Evolutionary conservation across 768 basidiomycete species (phyloP).

Genomic region (Xerocomus spinulosus): DNA sequence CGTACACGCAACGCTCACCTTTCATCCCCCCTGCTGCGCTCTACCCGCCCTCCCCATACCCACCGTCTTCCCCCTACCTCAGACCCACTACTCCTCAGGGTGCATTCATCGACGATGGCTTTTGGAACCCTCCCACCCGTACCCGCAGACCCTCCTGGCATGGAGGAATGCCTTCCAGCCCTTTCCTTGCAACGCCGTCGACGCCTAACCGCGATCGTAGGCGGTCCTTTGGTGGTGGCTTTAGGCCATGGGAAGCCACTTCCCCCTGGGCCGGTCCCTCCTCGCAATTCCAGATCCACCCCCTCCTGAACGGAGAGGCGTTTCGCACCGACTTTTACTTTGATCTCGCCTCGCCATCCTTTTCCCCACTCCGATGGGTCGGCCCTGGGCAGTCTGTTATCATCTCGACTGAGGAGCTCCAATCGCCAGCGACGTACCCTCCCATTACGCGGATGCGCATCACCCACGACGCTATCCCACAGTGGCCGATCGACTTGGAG

Average conservation of each 20-base stretch:
- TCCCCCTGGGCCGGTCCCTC: conserved; percentile 23
- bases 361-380: conserved; percentile 40
- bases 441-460: conserved; percentile 52
- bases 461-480: conserved; percentile 48
- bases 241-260: conserved; percentile 18
- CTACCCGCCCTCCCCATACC: conserved; percentile 36
- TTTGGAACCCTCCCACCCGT: conserved; percentile 26
- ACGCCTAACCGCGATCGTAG: conserved; percentile 15
- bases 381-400: conserved; percentile 36
- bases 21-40: conserved; percentile 40
- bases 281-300: conserved; percentile 27
- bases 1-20: conserved; percentile 36
- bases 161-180: conserved; percentile 25
- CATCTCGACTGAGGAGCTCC: conserved; percentile 43
- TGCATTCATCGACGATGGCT: conserved; percentile 19
- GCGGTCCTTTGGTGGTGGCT: conserved; percentile 28
- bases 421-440: conserved; percentile 54
- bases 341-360: conserved; percentile 48
- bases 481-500: conserved; percentile 59
- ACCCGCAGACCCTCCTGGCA: conserved; percentile 45
- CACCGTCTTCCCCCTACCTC: conserved; percentile 26
- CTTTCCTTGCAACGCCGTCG: conserved; percentile 18
- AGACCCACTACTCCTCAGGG: conserved; percentile 28
- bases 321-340: conserved; percentile 46
- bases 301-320: conserved; percentile 46